These are phyloP conservation scores for Crepidotus variabilis DNA, from an alignment of 768 basidiomycete genomes.

Conservation along the genomic window DNA sequence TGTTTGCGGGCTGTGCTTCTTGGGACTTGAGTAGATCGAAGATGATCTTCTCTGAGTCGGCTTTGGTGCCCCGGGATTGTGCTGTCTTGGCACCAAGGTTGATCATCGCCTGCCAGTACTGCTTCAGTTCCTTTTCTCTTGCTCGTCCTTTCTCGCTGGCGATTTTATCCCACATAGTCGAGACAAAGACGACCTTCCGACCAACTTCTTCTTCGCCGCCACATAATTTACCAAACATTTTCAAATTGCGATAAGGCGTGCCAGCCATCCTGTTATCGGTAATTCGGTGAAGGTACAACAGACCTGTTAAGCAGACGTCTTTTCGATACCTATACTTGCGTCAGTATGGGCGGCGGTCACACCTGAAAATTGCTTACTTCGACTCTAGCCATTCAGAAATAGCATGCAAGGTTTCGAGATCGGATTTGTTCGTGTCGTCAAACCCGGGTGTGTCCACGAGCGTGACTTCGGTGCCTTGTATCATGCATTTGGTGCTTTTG, in stretches of 20 bases:
- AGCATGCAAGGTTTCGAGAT: constrained; percentile 30
- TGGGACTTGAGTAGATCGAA: constrained; percentile 21
- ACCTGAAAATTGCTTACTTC: neutral
- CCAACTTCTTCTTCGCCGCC: constrained; percentile 9
- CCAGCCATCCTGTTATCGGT: neutral
- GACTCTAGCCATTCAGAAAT: constrained; percentile 18
- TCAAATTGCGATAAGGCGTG: neutral
- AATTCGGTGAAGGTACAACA: constrained; percentile 24
- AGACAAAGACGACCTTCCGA: neutral
- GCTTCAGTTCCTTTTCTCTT: constrained; percentile 22
- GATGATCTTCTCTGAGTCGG: constrained; percentile 27
- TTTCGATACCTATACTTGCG: constrained; percentile 2
- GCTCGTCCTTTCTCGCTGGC: constrained; percentile 13
- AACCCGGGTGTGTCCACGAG: constrained; percentile 22
- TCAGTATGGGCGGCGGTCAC: neutral
- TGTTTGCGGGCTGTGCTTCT: neutral
- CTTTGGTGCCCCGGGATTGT: constrained; percentile 28
- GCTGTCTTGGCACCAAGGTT: constrained; percentile 34
- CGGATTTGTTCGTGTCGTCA: constrained; percentile 22
- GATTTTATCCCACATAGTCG: constrained; percentile 42
- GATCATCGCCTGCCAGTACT: constrained; percentile 34
- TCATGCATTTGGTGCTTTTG: neutral
- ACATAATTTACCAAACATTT: neutral
- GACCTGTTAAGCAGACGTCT: constrained; percentile 25
- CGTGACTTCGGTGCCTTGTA: neutral